Conservation (phyloP, 345 rosid genomes). For the Camelina sativa region DNA sequence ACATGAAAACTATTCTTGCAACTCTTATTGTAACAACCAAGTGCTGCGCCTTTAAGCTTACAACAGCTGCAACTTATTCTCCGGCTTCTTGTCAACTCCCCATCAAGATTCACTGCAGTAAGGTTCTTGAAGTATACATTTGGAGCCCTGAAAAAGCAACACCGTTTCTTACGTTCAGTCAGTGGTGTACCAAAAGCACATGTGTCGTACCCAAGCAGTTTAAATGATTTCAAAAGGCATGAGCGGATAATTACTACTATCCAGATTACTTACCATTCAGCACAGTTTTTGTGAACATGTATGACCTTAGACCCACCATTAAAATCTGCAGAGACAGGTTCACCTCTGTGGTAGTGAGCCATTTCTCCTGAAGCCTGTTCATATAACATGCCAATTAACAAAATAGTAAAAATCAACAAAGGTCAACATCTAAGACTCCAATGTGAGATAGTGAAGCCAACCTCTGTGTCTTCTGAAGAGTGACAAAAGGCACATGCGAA, state of each 20-base stretch:
- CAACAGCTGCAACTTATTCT: slow-evolving; percentile 81
- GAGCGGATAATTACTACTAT: background rate
- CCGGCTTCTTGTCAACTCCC: slow-evolving; percentile 79
- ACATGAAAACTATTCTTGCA: slow-evolving; percentile 81
- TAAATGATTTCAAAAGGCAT: background rate
- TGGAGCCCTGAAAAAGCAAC: slow-evolving; percentile 71
- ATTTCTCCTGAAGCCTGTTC: slow-evolving; percentile 86
- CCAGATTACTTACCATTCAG: slow-evolving; percentile 74
- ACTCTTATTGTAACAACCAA: slow-evolving; percentile 84
- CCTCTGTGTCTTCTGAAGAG: slow-evolving; percentile 76
- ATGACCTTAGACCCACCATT: slow-evolving; percentile 59
- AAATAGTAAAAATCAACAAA: background rate
- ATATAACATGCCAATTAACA: slow-evolving; percentile 14
- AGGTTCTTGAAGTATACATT: slow-evolving; percentile 79
- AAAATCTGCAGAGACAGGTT: slow-evolving; percentile 63
- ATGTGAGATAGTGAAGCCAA: slow-evolving; percentile 34
- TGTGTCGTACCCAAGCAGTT: background rate
- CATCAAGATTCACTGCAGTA: slow-evolving; percentile 76
- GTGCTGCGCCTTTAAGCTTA: slow-evolving; percentile 91
- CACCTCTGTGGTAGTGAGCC: slow-evolving; percentile 70
- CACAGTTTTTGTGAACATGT: slow-evolving; percentile 82
- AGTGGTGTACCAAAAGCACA: background rate
- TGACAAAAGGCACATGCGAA: slow-evolving; percentile 78
- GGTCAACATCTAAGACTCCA: background rate
- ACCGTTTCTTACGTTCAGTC: background rate